phyloP scores from a whole-genome alignment of 148 eudicot genomes.

The Nepenthes gracilis region DNA sequence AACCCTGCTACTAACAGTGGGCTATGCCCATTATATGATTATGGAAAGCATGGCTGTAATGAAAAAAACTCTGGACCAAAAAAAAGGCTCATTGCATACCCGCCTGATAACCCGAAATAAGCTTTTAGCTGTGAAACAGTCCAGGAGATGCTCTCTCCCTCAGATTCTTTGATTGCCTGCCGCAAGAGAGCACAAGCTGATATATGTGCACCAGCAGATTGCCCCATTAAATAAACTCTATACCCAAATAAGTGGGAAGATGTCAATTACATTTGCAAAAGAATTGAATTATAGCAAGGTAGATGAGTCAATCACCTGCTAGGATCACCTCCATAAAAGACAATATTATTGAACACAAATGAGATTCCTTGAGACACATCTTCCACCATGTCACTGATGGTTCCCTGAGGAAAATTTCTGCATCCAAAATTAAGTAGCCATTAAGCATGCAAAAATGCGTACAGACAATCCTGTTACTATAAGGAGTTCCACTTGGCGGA shows the following conservation, averaged over 20 bases:
- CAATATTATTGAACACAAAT: slow-evolving; percentile 48
- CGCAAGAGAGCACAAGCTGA: slow-evolving; percentile 77
- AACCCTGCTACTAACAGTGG: too few relatives aligned
- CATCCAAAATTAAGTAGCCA: slow-evolving; percentile 1
- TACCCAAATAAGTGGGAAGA: slow-evolving; percentile 8
- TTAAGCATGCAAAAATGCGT: not conserved
- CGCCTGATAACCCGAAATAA: slow-evolving; percentile 94
- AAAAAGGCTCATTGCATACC: slow-evolving; percentile 34
- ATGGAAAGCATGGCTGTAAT: not conserved
- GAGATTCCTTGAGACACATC: slow-evolving; percentile 88
- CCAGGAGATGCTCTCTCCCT: slow-evolving; percentile 68
- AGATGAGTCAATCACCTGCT: slow-evolving; percentile 37
- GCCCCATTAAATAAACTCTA: slow-evolving; percentile 86
- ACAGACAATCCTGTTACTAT: not conserved
- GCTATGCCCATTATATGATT: not conserved
- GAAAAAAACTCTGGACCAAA: not conserved
- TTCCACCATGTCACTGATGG: slow-evolving; percentile 82
- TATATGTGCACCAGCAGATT: slow-evolving; percentile 98
- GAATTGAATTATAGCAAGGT: not conserved
- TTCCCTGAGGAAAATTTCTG: slow-evolving; percentile 99
- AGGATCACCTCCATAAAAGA: slow-evolving; percentile 73
- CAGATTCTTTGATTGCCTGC: slow-evolving; percentile 69
- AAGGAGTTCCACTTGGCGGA: not conserved
- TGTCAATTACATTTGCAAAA: slow-evolving; percentile 6
- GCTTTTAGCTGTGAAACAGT: slow-evolving; percentile 81